These are phyloP conservation scores for Solanum pinnatisectum DNA, from an alignment of 257 asterid genomes.

Conservation along the genomic window DNA sequence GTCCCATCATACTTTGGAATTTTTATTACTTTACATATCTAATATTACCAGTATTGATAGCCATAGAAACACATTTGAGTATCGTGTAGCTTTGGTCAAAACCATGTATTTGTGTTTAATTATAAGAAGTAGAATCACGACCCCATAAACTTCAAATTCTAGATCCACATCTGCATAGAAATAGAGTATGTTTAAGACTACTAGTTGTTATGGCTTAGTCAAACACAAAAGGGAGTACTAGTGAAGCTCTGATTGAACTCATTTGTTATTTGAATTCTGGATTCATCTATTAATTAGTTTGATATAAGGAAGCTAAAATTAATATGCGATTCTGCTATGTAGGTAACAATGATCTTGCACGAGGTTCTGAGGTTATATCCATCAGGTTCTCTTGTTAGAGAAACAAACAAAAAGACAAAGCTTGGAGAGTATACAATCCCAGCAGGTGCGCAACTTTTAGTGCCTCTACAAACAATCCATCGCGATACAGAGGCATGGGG, in stretches of 20 bases:
- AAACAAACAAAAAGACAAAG: background rate
- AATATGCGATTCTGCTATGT: background rate
- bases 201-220: background rate
- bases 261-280: background rate
- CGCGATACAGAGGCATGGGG: constrained; percentile 4
- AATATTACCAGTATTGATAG: no score
- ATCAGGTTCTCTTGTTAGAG: background rate
- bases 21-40: no score
- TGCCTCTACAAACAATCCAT: constrained; percentile 1
- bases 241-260: background rate
- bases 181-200: background rate
- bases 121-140: background rate
- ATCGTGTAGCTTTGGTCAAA: background rate
- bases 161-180: background rate
- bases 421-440: background rate
- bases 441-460: background rate
- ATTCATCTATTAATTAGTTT: background rate
- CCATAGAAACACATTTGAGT: background rate
- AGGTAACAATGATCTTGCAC: constrained; percentile 1
- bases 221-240: background rate
- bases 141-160: background rate
- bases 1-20: background rate
- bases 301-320: background rate
- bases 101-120: background rate
- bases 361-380: constrained; percentile 10